Evolutionary conservation across 768 basidiomycete genomes (phyloP).

Genomic region (Dendrothele bispora): DNA sequence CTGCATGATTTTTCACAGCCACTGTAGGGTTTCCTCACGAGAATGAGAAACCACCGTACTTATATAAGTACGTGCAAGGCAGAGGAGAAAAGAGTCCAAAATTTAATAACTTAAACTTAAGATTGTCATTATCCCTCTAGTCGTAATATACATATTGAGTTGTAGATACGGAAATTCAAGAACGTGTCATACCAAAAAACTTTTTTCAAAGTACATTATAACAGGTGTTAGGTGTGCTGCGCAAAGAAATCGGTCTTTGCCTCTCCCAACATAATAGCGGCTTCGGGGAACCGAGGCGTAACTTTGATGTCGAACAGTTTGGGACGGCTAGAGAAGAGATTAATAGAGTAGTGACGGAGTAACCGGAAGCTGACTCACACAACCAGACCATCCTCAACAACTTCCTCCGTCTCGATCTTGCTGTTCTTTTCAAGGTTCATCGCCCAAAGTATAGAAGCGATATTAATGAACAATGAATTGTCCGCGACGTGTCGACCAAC

Average conservation of each 20-base stretch:
- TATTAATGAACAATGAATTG: conserved; percentile 26
- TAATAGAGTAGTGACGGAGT: neutral
- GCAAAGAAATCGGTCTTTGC: neutral
- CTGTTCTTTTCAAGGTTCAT: conserved; percentile 12
- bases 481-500: conserved; percentile 28
- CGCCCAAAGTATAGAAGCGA: conserved; percentile 26
- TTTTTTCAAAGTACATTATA: too few species aligned
- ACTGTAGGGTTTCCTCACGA: too few species aligned
- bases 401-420: conserved; percentile 18
- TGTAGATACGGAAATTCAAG: neutral
- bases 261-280: neutral
- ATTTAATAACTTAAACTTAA: too few species aligned
- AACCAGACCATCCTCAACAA: conserved; percentile 1
- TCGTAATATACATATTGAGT: neutral
- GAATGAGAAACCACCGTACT: too few species aligned
- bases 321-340: conserved; percentile 13
- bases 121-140: too few species aligned
- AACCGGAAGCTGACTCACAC: neutral
- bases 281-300: conserved; percentile 17
- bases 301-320: conserved; percentile 16
- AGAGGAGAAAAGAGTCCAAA: too few species aligned
- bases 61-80: too few species aligned
- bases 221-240: too few species aligned
- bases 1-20: too few species aligned
- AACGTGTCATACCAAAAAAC: neutral